These are phyloP conservation scores for Aspergillus uvarum DNA, from an alignment of 2,329 filamentous ascomycete species.

Conservation along the genomic window DNA sequence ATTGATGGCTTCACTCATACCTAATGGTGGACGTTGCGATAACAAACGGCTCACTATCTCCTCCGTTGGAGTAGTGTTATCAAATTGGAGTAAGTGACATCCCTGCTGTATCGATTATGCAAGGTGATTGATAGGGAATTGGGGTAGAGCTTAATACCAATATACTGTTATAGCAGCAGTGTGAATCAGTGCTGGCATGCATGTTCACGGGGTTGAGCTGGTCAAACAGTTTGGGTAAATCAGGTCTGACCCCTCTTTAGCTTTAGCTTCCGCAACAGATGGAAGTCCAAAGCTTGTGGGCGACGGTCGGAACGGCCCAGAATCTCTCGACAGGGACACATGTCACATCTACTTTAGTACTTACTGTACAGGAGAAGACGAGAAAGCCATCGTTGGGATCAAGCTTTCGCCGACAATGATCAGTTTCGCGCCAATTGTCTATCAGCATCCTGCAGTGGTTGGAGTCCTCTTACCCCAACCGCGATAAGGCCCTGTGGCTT, in stretches of 20 bases:
- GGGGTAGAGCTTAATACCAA: background rate
- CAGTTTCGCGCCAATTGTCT: background rate
- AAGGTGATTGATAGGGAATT: background rate
- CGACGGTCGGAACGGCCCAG: background rate
- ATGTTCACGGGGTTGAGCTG: background rate
- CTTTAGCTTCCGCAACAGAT: no score
- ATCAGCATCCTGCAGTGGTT: background rate
- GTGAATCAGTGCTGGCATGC: background rate
- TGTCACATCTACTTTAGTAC: no score
- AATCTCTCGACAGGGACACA: no score
- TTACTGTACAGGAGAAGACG: no score
- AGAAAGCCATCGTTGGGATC: background rate
- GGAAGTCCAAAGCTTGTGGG: background rate
- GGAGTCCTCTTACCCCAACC: background rate
- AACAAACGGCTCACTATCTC: background rate
- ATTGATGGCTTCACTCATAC: background rate
- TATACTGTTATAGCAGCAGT: background rate
- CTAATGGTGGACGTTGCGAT: background rate
- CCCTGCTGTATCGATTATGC: background rate
- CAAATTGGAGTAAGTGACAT: background rate
- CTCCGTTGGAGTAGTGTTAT: background rate
- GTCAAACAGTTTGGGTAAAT: no score
- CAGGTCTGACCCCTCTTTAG: no score
- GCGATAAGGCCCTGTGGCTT: background rate
- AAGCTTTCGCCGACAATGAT: background rate